These are phyloP conservation scores for Xerocomus brunneocitrinus DNA, from an alignment of 768 basidiomycete species.

Conservation along the genomic window DNA sequence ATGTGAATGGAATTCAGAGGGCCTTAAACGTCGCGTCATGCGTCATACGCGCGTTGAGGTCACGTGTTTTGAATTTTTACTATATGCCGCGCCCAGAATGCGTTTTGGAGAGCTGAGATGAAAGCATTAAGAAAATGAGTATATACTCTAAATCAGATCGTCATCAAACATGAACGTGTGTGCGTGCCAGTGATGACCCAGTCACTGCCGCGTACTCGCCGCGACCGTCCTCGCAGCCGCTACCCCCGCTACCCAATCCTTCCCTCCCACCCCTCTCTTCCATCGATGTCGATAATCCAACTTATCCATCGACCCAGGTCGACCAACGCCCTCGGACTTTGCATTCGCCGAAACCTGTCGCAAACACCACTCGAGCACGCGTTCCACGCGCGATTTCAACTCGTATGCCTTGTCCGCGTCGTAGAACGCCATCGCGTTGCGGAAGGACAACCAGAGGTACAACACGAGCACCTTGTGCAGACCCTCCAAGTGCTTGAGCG, in stretches of 20 bases:
- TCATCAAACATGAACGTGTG: neutral
- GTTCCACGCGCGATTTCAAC: conserved; percentile 62
- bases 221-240: conserved; percentile 19
- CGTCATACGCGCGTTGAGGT: neutral
- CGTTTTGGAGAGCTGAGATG: neutral
- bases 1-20: neutral
- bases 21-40: neutral
- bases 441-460: conserved; percentile 83
- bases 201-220: conserved; percentile 6
- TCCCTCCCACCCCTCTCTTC: conserved; percentile 9
- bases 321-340: neutral
- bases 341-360: conserved; percentile 33
- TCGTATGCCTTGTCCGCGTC: conserved; percentile 45
- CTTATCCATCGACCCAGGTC: neutral
- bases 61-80: conserved; percentile 17
- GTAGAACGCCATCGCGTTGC: conserved; percentile 63
- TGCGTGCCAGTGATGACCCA: neutral
- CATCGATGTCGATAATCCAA: conserved; percentile 22
- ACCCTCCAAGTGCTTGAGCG: conserved; percentile 51
- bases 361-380: conserved; percentile 61
- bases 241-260: conserved; percentile 15
- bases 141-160: neutral
- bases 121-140: neutral
- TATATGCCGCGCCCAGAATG: too few relatives aligned
- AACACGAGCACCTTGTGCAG: conserved; percentile 71